Evolutionary conservation across 306 rosid species (phyloP).

Genomic region (Pterocarpus santalinus): DNA sequence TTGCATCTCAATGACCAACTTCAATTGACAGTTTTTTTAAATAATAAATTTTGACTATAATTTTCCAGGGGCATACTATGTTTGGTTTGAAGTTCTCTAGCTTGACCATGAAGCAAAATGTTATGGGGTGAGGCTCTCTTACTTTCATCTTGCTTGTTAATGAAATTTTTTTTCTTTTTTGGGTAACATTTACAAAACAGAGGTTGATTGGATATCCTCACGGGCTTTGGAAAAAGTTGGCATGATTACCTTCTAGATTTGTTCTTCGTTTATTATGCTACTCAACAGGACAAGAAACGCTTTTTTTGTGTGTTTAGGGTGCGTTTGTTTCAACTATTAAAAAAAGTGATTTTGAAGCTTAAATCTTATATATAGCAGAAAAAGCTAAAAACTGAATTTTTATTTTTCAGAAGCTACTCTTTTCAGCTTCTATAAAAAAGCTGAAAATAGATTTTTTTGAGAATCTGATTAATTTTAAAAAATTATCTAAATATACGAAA

Average conservation of each 20-base stretch:
- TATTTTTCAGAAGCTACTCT: no score
- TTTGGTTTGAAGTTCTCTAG: conserved; percentile 85
- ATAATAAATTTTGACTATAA: conserved; percentile 27
- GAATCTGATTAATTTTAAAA: no score
- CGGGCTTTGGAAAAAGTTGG: neutral
- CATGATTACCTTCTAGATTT: neutral
- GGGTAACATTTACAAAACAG: neutral
- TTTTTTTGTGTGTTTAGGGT: neutral
- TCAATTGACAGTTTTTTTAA: conserved; percentile 8
- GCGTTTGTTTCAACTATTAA: neutral
- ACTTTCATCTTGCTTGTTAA: conserved; percentile 36
- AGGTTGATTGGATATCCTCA: conserved; percentile 12
- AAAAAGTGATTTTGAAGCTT: no score
- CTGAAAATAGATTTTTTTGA: no score
- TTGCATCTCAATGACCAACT: conserved; percentile 11
- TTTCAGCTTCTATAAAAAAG: no score
- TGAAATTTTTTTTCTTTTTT: neutral
- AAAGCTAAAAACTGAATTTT: no score
- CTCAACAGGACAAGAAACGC: neutral
- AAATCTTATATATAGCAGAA: no score
- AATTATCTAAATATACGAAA: no score
- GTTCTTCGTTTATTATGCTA: conserved; percentile 22
- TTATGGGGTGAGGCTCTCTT: conserved; percentile 67
- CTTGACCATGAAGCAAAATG: conserved; percentile 87
- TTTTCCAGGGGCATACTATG: conserved; percentile 71